Percentiles rank a stretch among this genome's conserved stretches.
Conservation (phyloP, 1,284 basidiomycete genomes). For the Grifola frondosa region DNA sequence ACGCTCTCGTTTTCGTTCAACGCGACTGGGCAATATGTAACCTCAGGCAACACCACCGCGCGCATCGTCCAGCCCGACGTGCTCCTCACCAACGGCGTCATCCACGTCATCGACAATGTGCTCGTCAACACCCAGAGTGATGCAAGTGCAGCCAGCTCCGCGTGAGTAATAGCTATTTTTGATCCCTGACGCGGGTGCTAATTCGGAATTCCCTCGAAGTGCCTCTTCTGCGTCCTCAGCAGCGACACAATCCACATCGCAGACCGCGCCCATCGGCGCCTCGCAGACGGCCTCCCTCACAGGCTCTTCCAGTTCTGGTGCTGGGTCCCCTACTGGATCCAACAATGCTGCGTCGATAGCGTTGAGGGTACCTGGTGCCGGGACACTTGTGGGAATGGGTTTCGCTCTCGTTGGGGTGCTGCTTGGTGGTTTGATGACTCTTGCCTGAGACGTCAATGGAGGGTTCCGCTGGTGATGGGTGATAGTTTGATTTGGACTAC, state of each 20-base stretch:
- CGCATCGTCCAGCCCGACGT: slow-evolving; percentile 64
- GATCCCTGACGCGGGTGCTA: no score
- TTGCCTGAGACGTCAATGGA: no score
- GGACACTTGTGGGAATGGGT: no score
- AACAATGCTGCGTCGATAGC: no score
- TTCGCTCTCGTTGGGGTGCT: no score
- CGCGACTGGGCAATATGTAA: slow-evolving; percentile 61
- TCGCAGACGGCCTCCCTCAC: slow-evolving; percentile 13
- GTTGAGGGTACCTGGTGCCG: no score
- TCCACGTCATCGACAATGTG: slow-evolving; percentile 69
- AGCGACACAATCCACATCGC: slow-evolving; percentile 18
- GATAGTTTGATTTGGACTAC: no score
- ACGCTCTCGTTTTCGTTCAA: slow-evolving; percentile 54
- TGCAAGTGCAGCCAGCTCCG: slow-evolving; percentile 52
- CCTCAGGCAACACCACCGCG: slow-evolving; percentile 51
- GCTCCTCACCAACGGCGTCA: slow-evolving; percentile 68
- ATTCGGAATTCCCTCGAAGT: no score
- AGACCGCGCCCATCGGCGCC: slow-evolving; percentile 23
- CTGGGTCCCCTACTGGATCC: no score
- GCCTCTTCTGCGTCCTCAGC: slow-evolving; percentile 25
- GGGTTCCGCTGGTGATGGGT: no score
- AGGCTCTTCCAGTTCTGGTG: no score
- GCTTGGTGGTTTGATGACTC: no score
- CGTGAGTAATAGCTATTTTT: slow-evolving; percentile 38
- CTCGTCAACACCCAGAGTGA: slow-evolving; percentile 55